These are phyloP conservation scores for Cryptococcus sp. DNA, from an alignment of 1,284 basidiomycete species.

Conservation along the genomic window DNA sequence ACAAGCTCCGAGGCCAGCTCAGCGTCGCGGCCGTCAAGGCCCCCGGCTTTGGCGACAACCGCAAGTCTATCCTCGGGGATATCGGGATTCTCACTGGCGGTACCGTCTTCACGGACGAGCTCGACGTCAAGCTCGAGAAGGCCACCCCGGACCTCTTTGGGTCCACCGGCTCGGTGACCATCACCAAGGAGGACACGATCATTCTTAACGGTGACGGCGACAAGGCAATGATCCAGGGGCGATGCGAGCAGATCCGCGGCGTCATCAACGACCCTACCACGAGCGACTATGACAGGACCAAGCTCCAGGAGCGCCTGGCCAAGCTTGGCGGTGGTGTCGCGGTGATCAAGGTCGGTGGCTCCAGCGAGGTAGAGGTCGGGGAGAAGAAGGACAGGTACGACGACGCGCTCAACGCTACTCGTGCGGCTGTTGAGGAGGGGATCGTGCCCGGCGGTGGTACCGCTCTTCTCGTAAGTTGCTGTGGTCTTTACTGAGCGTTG, in stretches of 20 bases:
- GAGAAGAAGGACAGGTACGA: constrained; percentile 99
- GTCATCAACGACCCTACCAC: constrained; percentile 80
- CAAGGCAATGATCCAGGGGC: constrained; percentile 77
- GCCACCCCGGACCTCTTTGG: constrained; percentile 88
- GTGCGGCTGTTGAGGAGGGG: constrained; percentile 96
- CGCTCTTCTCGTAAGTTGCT: constrained; percentile 54
- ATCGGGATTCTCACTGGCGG: constrained; percentile 95
- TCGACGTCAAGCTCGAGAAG: constrained; percentile 95
- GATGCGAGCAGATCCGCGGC: constrained; percentile 91
- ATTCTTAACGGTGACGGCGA: constrained; percentile 88
- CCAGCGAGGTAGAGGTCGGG: constrained; percentile 91
- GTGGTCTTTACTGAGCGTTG: background rate
- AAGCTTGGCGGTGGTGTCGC: constrained; percentile 95
- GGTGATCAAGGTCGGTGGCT: constrained; percentile 95
- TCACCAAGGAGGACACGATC: constrained; percentile 99
- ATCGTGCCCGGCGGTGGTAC: constrained; percentile 95
- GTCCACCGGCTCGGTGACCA: constrained; percentile 83
- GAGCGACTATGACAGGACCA: constrained; percentile 89
- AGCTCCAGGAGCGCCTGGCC: constrained; percentile 94
- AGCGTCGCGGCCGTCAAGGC: constrained; percentile 92
- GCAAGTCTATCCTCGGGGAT: constrained; percentile 95
- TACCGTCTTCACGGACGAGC: constrained; percentile 95
- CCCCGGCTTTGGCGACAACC: constrained; percentile 98
- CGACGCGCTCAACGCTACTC: constrained; percentile 94
- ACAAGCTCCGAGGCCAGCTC: constrained; percentile 97